phyloP scores from a whole-genome alignment of 1,139 yeast species.

The Diutina neorugosa region DNA sequence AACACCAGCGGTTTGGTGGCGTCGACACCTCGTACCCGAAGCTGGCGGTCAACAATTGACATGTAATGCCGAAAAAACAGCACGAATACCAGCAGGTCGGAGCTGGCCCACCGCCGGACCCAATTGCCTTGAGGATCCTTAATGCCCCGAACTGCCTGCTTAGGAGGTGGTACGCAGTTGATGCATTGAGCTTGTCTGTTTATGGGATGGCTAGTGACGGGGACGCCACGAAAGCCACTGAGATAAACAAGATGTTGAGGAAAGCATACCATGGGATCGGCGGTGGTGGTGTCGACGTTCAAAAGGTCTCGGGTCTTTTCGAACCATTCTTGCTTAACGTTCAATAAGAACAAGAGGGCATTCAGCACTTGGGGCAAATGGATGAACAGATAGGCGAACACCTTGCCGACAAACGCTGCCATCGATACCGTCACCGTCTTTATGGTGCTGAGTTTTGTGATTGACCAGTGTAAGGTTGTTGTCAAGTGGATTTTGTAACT shows the following conservation, averaged over 20 bases:
- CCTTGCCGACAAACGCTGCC: slow-evolving; percentile 71
- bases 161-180: slow-evolving; percentile 37
- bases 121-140: slow-evolving; percentile 55
- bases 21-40: slow-evolving; percentile 5
- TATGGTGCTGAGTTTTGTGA: slow-evolving; percentile 35
- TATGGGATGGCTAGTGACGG: background rate
- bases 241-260: slow-evolving; percentile 28
- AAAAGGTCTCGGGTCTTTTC: background rate
- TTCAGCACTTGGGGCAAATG: slow-evolving; percentile 49
- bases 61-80: slow-evolving; percentile 66
- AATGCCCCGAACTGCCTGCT: slow-evolving; percentile 42
- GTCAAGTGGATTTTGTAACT: slow-evolving; percentile 25
- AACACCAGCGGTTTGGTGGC: slow-evolving; percentile 14
- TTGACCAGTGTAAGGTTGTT: slow-evolving; percentile 45
- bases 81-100: slow-evolving; percentile 56
- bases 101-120: slow-evolving; percentile 42
- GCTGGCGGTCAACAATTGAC: slow-evolving; percentile 12
- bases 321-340: slow-evolving; percentile 30
- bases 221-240: slow-evolving; percentile 23
- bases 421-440: slow-evolving; percentile 47
- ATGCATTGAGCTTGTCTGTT: background rate
- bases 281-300: background rate
- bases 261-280: slow-evolving; percentile 13
- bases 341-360: slow-evolving; percentile 49
- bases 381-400: slow-evolving; percentile 57